These are phyloP conservation scores for Schizophyllum commune DNA, from an alignment of 1,284 basidiomycete species.

Conservation along the genomic window DNA sequence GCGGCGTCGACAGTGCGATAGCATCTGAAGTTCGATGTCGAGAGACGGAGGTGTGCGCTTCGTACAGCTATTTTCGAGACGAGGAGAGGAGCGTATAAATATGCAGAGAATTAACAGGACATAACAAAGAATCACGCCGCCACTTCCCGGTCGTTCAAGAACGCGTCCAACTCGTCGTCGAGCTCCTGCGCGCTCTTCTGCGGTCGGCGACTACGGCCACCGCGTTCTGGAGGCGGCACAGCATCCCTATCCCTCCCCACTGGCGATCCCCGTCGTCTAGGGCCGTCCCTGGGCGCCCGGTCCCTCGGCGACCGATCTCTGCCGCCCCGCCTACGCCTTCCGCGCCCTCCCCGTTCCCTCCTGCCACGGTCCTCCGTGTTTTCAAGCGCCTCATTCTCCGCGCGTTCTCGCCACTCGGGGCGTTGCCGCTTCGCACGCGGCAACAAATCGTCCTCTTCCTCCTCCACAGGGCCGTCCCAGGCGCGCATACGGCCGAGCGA, in stretches of 20 bases:
- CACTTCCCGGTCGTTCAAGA: constrained; percentile 36
- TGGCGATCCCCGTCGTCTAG: no score
- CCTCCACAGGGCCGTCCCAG: neutral
- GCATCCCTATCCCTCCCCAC: constrained; percentile 3
- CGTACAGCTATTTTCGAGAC: no score
- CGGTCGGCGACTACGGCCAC: constrained; percentile 28
- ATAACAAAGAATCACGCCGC: constrained; percentile 18
- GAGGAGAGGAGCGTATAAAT: neutral
- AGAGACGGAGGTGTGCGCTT: no score
- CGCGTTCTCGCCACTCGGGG: constrained; percentile 16
- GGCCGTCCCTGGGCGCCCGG: neutral
- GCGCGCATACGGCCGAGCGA: constrained; percentile 7
- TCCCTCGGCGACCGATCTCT: constrained; percentile 9
- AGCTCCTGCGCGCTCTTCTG: constrained; percentile 61
- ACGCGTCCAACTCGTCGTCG: constrained; percentile 72
- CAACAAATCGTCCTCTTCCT: constrained; percentile 8
- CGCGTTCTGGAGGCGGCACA: constrained; percentile 20
- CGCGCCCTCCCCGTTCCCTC: constrained; percentile 12
- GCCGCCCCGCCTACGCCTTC: constrained; percentile 10
- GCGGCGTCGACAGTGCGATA: no score
- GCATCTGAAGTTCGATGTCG: no score
- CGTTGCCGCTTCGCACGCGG: constrained; percentile 4
- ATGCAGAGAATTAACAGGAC: neutral
- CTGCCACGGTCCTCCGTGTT: constrained; percentile 12
- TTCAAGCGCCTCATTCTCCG: constrained; percentile 15